A percentile compares a stretch with the other conserved stretches of the same genome.
phyloP scores from a whole-genome alignment of 345 rosid genomes.

The Syzygium jambos region DNA sequence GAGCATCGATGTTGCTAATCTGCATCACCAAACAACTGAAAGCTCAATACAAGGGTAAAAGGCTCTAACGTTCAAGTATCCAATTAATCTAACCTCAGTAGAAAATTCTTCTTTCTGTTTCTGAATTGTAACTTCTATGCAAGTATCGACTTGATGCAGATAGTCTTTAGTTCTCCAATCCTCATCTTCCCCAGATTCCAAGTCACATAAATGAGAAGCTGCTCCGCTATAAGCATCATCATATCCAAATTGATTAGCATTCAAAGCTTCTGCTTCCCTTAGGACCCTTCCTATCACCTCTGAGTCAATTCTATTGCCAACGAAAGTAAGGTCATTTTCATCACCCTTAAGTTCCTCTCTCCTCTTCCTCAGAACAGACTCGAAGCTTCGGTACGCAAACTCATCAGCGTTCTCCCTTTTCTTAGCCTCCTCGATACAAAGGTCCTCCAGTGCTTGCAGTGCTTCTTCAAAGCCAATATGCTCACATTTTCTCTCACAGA shows the following conservation, averaged over 20 bases:
- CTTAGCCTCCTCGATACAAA: slow-evolving; percentile 78
- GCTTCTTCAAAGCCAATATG: slow-evolving; percentile 79
- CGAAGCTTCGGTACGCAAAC: slow-evolving; percentile 47
- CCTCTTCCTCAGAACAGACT: slow-evolving; percentile 57
- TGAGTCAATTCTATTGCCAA: slow-evolving; percentile 50
- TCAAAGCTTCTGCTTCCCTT: slow-evolving; percentile 69
- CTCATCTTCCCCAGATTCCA: slow-evolving; percentile 77
- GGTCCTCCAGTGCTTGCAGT: slow-evolving; percentile 74
- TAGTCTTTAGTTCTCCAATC: slow-evolving; percentile 71
- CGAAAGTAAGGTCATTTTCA: slow-evolving; percentile 36
- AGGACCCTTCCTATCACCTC: slow-evolving; percentile 66
- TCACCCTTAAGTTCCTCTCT: slow-evolving; percentile 51
- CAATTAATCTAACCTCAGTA: slow-evolving; percentile 49
- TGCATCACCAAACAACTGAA: slow-evolving; percentile 18
- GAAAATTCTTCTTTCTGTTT: slow-evolving; percentile 75
- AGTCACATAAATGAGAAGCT: slow-evolving; percentile 66
- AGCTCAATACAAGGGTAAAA: background rate
- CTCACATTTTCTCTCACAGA: slow-evolving; percentile 76
- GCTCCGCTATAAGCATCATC: slow-evolving; percentile 48
- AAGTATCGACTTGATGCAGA: slow-evolving; percentile 60
- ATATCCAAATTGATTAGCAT: slow-evolving; percentile 63
- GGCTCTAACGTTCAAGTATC: background rate
- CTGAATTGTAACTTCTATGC: slow-evolving; percentile 71
- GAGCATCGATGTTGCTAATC: slow-evolving; percentile 84
- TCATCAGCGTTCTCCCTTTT: slow-evolving; percentile 55